phyloP scores from a whole-genome alignment of 2,329 filamentous ascomycete species.

The Xylariaceae sp. region DNA sequence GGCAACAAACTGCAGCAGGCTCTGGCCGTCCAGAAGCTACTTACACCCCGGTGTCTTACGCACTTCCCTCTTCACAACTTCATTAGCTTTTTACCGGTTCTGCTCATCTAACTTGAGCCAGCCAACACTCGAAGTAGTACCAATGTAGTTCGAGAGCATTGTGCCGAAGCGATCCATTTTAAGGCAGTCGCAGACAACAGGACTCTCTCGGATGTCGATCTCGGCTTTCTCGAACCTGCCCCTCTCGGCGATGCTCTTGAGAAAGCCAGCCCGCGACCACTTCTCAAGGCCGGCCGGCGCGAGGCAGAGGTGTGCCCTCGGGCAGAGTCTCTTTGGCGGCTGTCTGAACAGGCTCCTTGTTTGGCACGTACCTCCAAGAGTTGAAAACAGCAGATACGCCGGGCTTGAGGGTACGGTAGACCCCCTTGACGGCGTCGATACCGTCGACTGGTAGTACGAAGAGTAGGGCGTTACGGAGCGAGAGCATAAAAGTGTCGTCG shows the following conservation, averaged over 20 bases:
- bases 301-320: constrained; percentile 8
- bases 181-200: background rate
- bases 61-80: constrained; percentile 1
- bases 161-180: constrained; percentile 7
- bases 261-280: constrained; percentile 7
- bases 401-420: constrained; percentile 12
- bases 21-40: background rate
- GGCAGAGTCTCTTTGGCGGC: constrained; percentile 10
- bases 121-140: constrained; percentile 1
- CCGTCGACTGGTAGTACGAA: constrained; percentile 11
- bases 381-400: constrained; percentile 12
- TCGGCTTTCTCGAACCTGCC: constrained; percentile 6
- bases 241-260: background rate
- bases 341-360: constrained; percentile 5
- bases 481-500: constrained; percentile 9
- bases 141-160: constrained; percentile 10
- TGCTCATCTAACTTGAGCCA: constrained; percentile 9
- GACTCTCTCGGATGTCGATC: background rate
- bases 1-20: background rate
- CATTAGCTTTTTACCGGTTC: constrained; percentile 6
- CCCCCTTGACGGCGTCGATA: constrained; percentile 4
- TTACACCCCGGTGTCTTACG: background rate
- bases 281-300: constrained; percentile 10
- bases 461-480: constrained; percentile 10
- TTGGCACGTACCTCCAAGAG: constrained; percentile 10